Base-by-base conservation (phyloP, 305 asterid species). In the Fraxinus xanthoxyloides region DNA sequence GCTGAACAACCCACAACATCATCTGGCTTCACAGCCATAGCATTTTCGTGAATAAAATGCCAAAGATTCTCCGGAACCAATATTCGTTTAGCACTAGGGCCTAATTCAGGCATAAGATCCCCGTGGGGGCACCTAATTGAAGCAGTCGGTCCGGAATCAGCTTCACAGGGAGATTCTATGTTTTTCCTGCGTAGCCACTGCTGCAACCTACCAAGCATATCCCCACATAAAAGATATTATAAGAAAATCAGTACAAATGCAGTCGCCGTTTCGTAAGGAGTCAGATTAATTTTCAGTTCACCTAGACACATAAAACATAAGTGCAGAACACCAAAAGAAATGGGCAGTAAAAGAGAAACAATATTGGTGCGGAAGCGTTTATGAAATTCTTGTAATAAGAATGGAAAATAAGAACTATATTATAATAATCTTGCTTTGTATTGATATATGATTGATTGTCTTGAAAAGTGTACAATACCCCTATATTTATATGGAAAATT, bases 61-160 rank as follows among this genome's bases (percentile, higher is more conserved):
- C 99, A 96, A 79, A 96, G 97, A 83, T 48, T 85, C 89, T 94
- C 98, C 1, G 99, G 94, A 84, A 96, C 92, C 80, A 88, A 90
- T 84, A 90, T 56, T 63, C 95, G 97, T 88, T 85, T 93, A 77
- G 98, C 98, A 76, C 98, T 98, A 87, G 95, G 82, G 72, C 98
- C 98, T 73, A 87, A 90, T 81, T 94, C 97, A 67, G 99, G 99
- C 94, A 94, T 81, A 82, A 96, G 95, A 87, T 87, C 88, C 73
- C 98, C 98, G 79, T 96, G 99, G 73, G 93, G 92, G 83, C 99
- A 96, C 82, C 97, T 92, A 84, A 96, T 90, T 75, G 97, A 90
- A 85, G 97, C 94, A 28, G 99, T 96, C 1, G 99, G 99, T 86
- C 97, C 98, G 65, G 98, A 89, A 90, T 96, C 99, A 85, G 97